Conservation (phyloP, 2,329 filamentous ascomycete species). For the Colletotrichum orchidophilum region DNA sequence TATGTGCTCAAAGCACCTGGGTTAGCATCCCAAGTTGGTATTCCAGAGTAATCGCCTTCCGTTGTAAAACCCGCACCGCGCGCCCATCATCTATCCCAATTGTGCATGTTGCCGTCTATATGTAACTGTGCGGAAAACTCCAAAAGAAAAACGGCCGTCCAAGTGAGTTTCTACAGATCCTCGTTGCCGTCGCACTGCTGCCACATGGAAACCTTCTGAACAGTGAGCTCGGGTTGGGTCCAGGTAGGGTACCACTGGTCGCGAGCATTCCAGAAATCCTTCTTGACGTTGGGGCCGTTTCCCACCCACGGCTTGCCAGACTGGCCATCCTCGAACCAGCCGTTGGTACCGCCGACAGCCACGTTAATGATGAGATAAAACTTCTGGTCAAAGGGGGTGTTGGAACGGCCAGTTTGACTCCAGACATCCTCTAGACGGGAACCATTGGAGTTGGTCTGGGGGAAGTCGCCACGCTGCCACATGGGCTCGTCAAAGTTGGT, state of each 20-base stretch:
- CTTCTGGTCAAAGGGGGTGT: conserved; percentile 78
- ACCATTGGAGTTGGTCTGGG: conserved; percentile 70
- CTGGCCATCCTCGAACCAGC: conserved; percentile 82
- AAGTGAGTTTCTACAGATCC: conserved; percentile 47
- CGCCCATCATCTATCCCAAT: conserved; percentile 27
- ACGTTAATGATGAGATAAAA: conserved; percentile 83
- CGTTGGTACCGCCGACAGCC: conserved; percentile 80
- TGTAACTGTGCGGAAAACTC: neutral
- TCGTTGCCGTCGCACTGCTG: conserved; percentile 73
- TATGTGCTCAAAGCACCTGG: neutral
- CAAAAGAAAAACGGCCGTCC: neutral
- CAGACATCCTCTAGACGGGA: conserved; percentile 72
- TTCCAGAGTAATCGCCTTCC: conserved; percentile 27
- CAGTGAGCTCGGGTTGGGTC: conserved; percentile 72
- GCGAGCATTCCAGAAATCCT: conserved; percentile 79
- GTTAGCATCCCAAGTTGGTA: conserved; percentile 5
- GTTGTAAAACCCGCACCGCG: conserved; percentile 15
- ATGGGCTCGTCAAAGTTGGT: conserved; percentile 75
- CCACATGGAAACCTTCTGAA: conserved; percentile 77
- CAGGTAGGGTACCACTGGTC: conserved; percentile 76
- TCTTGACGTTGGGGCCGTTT: conserved; percentile 69
- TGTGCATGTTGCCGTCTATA: conserved; percentile 27
- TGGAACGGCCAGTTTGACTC: conserved; percentile 66
- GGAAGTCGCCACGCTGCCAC: conserved; percentile 76
- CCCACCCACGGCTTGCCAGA: conserved; percentile 84